These are phyloP conservation scores for Macrolepiota fuliginosa DNA, from an alignment of 768 basidiomycete species.

Conservation along the genomic window DNA sequence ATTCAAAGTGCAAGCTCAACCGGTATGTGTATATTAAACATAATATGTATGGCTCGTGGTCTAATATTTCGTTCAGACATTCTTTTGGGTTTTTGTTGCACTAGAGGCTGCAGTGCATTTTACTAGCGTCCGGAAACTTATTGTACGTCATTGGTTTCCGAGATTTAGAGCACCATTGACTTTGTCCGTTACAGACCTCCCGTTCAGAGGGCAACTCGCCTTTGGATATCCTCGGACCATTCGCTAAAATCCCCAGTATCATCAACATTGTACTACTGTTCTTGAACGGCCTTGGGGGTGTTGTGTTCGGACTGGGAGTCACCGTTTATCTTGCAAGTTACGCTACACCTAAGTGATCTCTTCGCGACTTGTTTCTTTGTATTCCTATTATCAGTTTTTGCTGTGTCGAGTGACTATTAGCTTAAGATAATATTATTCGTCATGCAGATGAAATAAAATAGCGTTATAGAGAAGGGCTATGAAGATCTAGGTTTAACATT, in stretches of 20 bases:
- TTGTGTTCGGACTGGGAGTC: conserved; percentile 72
- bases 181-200: conserved; percentile 60
- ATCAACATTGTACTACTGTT: conserved; percentile 65
- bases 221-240: conserved; percentile 62
- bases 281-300: conserved; percentile 67
- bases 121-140: conserved; percentile 63
- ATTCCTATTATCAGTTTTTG: neutral
- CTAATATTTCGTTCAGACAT: conserved; percentile 48
- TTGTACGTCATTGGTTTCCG: conserved; percentile 41
- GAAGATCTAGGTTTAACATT: neutral
- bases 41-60: neutral
- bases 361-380: neutral
- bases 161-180: neutral
- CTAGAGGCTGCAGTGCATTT: conserved; percentile 72
- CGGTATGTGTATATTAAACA: conserved; percentile 40
- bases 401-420: conserved; percentile 2
- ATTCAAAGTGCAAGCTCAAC: conserved; percentile 45
- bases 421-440: conserved; percentile 5
- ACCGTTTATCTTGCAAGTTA: conserved; percentile 54
- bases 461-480: neutral
- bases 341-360: conserved; percentile 22
- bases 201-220: conserved; percentile 56
- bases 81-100: conserved; percentile 82
- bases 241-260: conserved; percentile 62
- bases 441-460: neutral